A percentile compares a stretch with the other conserved stretches of the same genome.
Conservation (phyloP, 176 grass and related monocot genomes). For the Ananas comosus region DNA sequence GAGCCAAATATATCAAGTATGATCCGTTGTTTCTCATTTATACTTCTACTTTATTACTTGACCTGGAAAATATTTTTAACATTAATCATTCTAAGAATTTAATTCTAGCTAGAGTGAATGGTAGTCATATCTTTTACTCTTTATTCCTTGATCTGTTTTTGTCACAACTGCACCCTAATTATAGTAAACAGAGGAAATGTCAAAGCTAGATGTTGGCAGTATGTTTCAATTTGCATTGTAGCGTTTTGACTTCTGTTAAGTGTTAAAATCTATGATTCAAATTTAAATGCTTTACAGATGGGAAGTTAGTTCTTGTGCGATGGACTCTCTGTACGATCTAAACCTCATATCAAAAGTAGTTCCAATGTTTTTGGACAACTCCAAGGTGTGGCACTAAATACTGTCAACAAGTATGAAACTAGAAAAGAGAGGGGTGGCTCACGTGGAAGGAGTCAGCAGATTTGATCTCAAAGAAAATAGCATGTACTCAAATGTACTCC, state of each 20-base stretch:
- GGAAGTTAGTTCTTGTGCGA: no score
- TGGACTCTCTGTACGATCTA: no score
- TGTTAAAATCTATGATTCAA: no score
- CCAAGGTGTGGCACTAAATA: conserved; percentile 54
- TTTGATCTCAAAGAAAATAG: conserved; percentile 61
- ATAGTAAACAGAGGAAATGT: no score
- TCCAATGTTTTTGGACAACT: conserved; percentile 74
- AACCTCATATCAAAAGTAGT: no score
- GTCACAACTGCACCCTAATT: background rate
- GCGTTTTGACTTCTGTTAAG: no score
- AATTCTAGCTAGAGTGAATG: background rate
- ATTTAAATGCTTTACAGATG: no score
- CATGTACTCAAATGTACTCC: conserved; percentile 53
- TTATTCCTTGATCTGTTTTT: background rate
- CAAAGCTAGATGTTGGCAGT: no score
- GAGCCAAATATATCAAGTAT: background rate
- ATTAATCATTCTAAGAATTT: background rate
- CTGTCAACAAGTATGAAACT: conserved; percentile 67
- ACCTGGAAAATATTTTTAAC: background rate
- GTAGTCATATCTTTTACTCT: background rate
- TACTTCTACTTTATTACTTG: background rate
- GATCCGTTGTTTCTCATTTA: background rate
- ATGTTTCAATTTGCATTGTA: no score
- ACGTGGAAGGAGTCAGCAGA: conserved; percentile 60
- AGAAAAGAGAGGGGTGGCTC: conserved; percentile 45